Evolutionary conservation across 176 grass and related monocot species (phyloP).

Genomic region (Chrysopogon serrulatus): DNA sequence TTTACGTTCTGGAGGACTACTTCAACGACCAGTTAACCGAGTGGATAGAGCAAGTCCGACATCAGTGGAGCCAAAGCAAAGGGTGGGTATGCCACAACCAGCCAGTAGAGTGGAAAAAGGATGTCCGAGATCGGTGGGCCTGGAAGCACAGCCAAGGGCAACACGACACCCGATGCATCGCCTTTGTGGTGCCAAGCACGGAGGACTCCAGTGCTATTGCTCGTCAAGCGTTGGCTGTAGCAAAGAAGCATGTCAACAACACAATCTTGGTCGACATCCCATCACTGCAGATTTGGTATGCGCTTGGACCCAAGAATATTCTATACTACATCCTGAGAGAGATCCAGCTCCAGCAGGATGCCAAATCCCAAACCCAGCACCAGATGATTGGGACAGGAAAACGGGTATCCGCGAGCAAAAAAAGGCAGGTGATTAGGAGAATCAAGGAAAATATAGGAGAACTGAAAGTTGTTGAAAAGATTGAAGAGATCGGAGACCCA

Average conservation of each 20-base stretch:
- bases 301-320: neutral
- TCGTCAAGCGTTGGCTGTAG: neutral
- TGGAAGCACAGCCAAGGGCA: no score
- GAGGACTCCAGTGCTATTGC: neutral
- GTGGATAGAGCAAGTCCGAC: no score
- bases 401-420: neutral
- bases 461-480: neutral
- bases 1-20: neutral
- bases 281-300: accelerated
- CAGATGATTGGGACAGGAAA: no score
- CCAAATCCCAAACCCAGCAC: neutral
- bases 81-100: no score
- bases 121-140: no score
- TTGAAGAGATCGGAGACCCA: neutral
- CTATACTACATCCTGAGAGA: conserved; percentile 21
- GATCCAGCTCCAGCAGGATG: neutral
- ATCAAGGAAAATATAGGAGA: neutral
- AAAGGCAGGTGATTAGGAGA: accelerated
- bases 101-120: no score
- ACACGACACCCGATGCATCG: no score
- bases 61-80: no score
- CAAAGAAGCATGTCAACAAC: neutral
- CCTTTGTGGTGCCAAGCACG: neutral
- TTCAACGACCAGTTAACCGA: neutral
- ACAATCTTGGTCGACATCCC: neutral